Evolutionary conservation across 306 rosid species (phyloP), one percentile per base, ranked within the genome.

Genomic region (Fragaria iinumae): DNA sequence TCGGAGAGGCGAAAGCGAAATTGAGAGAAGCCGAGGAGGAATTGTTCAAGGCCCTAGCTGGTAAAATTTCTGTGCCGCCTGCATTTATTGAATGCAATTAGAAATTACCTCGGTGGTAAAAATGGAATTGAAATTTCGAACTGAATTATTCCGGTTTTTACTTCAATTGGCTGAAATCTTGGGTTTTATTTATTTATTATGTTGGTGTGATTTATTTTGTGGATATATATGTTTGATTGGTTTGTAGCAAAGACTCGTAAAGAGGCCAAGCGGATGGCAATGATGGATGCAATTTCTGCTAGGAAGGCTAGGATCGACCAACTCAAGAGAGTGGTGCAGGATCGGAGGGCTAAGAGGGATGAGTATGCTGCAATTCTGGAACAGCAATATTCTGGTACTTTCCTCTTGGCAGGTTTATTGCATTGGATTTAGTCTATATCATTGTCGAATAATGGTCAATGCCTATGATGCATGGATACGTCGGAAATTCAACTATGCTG

Each of bases 21-120:
- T 70, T 92, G 80, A 88, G 91, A 72, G 88, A 88, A 74, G 87
- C 90, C 0, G 99, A 95, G 80, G 97, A 89, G 85, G 93, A 89
- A 41, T 85, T 92, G 86, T 96, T 92, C 49, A 89, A 87, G 86
- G 89, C 96, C 57, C 80, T 90, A n/a, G 90, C 93, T 79, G 96
- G 97, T 90, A 32, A 45, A 20, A 1, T 27, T n/a, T 76, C n/a
- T 71, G 14, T 65, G 53, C 45, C 55, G 50, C 50, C 72, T 67
- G 63, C 45, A 67, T 73, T 52, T 45, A 43, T 11, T 56, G 50
- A 17, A 7, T 27, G 32, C 8, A 56, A 45, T 23, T 41, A 7
- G 25, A 16, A 73, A 8, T 41, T 57, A 57, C 41, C 0, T 53
- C 17, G 56, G 29, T 38, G 47, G 70, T 9, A 9, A 43, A 50